Evolutionary conservation across 2,329 filamentous ascomycete genomes (phyloP), one percentile per base, ranked within the genome.

Genomic region (Aspergillus niger): DNA sequence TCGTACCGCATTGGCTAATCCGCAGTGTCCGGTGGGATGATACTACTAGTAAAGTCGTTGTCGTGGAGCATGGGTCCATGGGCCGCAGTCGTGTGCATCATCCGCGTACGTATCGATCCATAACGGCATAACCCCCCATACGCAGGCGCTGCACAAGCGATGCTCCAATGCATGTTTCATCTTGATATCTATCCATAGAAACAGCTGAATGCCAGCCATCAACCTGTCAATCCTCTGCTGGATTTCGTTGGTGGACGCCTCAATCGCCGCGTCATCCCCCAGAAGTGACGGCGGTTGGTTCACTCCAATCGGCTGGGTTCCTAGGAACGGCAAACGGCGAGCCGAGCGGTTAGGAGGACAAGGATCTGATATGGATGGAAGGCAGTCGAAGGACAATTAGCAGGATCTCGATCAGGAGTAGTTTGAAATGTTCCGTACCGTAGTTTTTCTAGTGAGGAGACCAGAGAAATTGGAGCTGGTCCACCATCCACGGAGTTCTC

Each of bases 111-210:
- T 48, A 54, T 24, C 22, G 30, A 17, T 51, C n/a, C n/a, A 39
- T 49, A 39, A 51, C 39, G 20, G 48, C 36, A 20, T 17, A 8
- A 47, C 8, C 17, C 44, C 48, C 48, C 20, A 15, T 55, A 28
- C 52, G 39, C 26, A 47, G 39, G 47, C 32, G 41, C 51, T 24
- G 47, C 47, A 30, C 20, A 55, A 17, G 41, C 53, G 50, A 48
- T 39, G 15, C 44, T n/a, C 36, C 32, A 56, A 60, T 53, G 48
- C 58, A 57, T 60, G 58, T 57, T 57, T 62, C 56, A 55, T 26
- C 39, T 43, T 50, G 44, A 49, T 22, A 13, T 30, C 53, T 55
- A 55, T 44, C 53, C 53, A 55, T 55, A 47, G 53, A 55, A 52
- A 43, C 39, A 43, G 24, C 22, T 32, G 53, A 50, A 15, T 32